Conservation (phyloP, 371 early-diverging fungal species). For the Mortierella sp. region DNA sequence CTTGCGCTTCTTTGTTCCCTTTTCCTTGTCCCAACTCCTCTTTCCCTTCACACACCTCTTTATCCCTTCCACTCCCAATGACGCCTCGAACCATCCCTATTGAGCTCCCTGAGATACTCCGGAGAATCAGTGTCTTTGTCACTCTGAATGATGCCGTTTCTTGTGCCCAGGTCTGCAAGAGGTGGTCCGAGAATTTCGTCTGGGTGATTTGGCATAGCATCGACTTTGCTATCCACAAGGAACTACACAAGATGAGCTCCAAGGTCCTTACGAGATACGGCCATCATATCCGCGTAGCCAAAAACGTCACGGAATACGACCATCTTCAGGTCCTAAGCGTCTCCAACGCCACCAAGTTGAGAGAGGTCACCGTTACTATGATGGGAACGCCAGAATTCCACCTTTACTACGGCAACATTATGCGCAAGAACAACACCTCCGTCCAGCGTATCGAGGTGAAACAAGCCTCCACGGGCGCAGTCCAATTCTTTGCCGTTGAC, state of each 20-base stretch:
- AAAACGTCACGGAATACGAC: not conserved
- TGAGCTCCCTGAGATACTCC: slow-evolving; percentile 7
- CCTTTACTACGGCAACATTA: not conserved
- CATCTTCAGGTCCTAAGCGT: not conserved
- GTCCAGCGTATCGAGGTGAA: not conserved
- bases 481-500: not conserved
- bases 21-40: too few species aligned
- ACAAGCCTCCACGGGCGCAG: not conserved
- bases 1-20: too few species aligned
- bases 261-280: slow-evolving; percentile 1
- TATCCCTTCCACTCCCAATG: not conserved
- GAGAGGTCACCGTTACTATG: not conserved
- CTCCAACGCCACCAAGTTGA: not conserved
- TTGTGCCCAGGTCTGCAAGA: slow-evolving; percentile 5
- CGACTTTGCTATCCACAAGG: slow-evolving; percentile 1
- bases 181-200: slow-evolving; percentile 1
- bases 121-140: not conserved
- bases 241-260: not conserved
- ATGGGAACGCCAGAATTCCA: not conserved
- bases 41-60: too few species aligned
- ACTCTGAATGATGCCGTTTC: slow-evolving; percentile 5
- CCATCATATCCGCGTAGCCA: slow-evolving; percentile 2
- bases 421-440: not conserved
- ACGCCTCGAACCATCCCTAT: not conserved
- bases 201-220: slow-evolving; percentile 3